Base-by-base conservation (phyloP, 176 grass and related monocot species). In the Eragrostis nindensis region DNA sequence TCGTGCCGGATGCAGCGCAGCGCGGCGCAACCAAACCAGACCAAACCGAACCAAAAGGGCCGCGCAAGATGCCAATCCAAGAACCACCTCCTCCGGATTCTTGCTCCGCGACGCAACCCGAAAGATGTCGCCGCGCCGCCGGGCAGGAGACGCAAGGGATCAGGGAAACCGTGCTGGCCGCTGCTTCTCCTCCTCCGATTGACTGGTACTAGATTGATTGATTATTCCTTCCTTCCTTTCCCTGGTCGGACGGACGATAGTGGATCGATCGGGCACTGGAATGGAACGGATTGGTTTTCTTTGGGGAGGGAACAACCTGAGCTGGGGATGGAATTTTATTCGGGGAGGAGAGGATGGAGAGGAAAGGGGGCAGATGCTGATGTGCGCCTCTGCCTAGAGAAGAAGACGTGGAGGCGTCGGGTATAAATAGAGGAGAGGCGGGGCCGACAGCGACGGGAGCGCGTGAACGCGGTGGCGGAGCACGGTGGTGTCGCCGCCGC, bases 301-400 rank as follows among this genome's bases (percentile, higher is more conserved):
- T 71, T 30, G 46, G 49, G n/a, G 41, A 72, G 26, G 46, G 26
- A 44, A 10, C 2, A 57, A 14, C 55, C 14, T 9, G 56, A 19
- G 21, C 29, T 7, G 19, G 1, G 19, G n/a, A 39, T 56, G 10
- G 6, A 83, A 67, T 61, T 76, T 83, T 83, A 67, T 79, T 74
- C 27, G 47, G 26, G 14, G 16, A 48, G 48, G 36, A 2, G 14
- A 43, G 60, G 62, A 27, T 11, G 1, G 26, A 66, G 1, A 46
- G 5, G 47, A 32, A 11, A 11, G 56, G 66, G 86, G 87, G 69
- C 86, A 88, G 87, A 76, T 63, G 92, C 80, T 48, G 50, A 72
- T 85, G 86, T 61, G 86, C 88, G 83, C 92, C 80, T 84, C 92
- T 87, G 89, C 92, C 92, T 94, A 56, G 70, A 79, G 86, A 70